Evolutionary conservation across 225 moss, liverwort and hornwort species (phyloP).

Genomic region (Sphagnum contortum): DNA sequence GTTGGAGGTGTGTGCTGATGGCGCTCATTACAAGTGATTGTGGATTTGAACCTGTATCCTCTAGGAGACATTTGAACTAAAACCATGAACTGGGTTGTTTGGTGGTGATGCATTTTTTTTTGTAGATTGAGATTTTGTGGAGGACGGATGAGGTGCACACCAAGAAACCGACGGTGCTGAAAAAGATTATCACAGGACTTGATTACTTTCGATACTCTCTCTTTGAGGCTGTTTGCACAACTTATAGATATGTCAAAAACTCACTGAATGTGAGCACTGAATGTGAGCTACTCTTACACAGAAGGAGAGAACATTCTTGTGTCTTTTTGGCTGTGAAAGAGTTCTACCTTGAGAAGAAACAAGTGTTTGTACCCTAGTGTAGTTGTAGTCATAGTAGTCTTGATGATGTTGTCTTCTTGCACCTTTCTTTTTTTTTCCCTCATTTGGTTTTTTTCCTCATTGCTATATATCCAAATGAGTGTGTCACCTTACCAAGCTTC

Average conservation of each 20-base stretch:
- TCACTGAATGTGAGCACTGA: conserved; percentile 37
- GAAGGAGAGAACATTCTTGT: too few relatives aligned
- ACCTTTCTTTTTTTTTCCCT: too few relatives aligned
- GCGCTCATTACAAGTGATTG: too few relatives aligned
- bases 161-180: conserved; percentile 87
- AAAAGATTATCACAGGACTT: conserved; percentile 84
- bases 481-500: conserved; percentile 64
- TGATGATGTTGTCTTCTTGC: too few relatives aligned
- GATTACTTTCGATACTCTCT: conserved; percentile 93
- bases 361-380: not conserved
- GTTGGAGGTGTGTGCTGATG: too few relatives aligned
- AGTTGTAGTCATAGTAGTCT: too few relatives aligned
- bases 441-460: too few relatives aligned
- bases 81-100: too few relatives aligned
- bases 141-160: conserved; percentile 95
- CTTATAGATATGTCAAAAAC: conserved; percentile 87
- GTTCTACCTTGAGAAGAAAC: not conserved
- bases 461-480: conserved; percentile 62
- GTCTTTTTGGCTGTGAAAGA: not conserved
- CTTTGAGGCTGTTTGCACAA: conserved; percentile 91
- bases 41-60: too few relatives aligned
- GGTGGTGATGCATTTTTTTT: too few relatives aligned
- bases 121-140: conserved; percentile 87
- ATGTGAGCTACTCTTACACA: conserved; percentile 49
- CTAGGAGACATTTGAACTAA: too few relatives aligned